Evolutionary conservation across 345 rosid genomes (phyloP).

Genomic region (Citrus sp.): DNA sequence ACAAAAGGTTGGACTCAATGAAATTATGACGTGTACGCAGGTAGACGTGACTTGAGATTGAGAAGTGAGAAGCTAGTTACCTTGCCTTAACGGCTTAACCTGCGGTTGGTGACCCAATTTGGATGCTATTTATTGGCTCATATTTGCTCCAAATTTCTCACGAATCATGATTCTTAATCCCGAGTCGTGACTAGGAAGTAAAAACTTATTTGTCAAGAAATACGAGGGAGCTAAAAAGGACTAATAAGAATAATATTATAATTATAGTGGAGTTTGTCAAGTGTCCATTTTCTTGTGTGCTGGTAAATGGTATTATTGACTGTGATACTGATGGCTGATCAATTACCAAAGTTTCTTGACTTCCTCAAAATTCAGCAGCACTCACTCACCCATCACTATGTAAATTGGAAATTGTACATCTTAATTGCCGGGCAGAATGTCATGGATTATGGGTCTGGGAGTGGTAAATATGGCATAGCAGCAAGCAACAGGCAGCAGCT

Average conservation of each 20-base stretch:
- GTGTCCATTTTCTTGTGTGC: neutral
- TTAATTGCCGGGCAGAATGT: neutral
- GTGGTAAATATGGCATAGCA: no score
- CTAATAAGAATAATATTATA: neutral
- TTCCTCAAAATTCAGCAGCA: neutral
- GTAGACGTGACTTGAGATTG: no score
- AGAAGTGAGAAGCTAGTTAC: no score
- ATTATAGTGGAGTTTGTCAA: neutral
- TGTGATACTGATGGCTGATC: neutral
- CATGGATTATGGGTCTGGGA: no score
- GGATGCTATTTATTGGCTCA: no score
- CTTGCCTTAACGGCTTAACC: no score
- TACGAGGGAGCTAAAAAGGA: no score
- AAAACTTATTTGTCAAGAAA: no score
- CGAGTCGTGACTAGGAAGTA: neutral
- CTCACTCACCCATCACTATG: neutral
- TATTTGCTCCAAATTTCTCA: neutral
- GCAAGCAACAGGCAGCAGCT: no score
- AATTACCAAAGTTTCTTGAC: neutral
- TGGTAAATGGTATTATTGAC: neutral
- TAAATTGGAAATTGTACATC: slow-evolving; percentile 4
- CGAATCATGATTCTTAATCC: neutral
- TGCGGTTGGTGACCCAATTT: no score
- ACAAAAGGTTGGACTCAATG: no score
- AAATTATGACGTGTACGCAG: no score